These are phyloP conservation scores for Plantago ovata DNA, from an alignment of 257 asterid species.

Conservation along the genomic window DNA sequence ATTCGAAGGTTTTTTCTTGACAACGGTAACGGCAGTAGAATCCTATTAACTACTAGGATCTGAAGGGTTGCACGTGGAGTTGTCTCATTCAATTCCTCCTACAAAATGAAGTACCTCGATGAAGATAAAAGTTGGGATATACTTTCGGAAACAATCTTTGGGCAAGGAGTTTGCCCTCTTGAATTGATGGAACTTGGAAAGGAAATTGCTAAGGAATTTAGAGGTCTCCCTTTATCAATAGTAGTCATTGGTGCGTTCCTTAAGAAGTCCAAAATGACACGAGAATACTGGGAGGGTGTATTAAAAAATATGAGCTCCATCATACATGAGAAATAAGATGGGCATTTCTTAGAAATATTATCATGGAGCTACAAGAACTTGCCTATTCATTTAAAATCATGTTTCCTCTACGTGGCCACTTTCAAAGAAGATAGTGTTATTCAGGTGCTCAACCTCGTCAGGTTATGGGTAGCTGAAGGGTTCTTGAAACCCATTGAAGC, in stretches of 20 bases:
- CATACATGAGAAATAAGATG: background rate
- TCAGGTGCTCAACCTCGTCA: constrained; percentile 5
- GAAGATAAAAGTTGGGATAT: constrained; percentile 13
- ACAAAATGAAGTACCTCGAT: too few relatives aligned
- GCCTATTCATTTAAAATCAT: constrained; percentile 12
- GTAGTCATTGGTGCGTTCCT: constrained; percentile 15
- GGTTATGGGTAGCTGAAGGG: constrained; percentile 20
- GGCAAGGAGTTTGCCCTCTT: background rate
- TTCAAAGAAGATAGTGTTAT: constrained; percentile 11
- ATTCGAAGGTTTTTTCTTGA: too few relatives aligned
- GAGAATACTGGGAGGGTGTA: constrained; percentile 2
- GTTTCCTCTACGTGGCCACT: constrained; percentile 9
- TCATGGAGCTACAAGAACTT: constrained; percentile 21
- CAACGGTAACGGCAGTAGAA: too few relatives aligned
- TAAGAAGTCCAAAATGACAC: background rate
- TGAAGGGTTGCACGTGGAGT: too few relatives aligned
- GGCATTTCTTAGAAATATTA: constrained; percentile 1
- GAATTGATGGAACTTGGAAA: constrained; percentile 11
- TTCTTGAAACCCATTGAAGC: background rate
- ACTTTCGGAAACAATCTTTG: constrained; percentile 8
- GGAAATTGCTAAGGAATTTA: constrained; percentile 4
- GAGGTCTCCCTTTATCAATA: constrained; percentile 19
- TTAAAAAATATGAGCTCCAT: constrained; percentile 4
- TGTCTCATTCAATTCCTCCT: too few relatives aligned
- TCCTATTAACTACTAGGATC: too few relatives aligned